phyloP scores from a whole-genome alignment of 441 rosid species.

The Gossypium laxum region DNA sequence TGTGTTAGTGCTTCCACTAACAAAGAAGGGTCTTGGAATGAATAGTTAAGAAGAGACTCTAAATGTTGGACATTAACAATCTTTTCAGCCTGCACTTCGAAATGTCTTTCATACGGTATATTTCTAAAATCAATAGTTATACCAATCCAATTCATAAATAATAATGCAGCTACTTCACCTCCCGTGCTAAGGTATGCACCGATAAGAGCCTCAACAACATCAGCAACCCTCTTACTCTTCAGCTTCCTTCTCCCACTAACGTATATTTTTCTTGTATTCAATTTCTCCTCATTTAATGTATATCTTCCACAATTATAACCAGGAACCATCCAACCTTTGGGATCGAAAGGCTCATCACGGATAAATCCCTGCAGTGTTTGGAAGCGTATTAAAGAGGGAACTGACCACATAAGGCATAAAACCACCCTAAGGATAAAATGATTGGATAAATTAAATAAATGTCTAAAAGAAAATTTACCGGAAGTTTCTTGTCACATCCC shows the following conservation, averaged over 20 bases:
- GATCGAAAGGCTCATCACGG: constrained; percentile 60
- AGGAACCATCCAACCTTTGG: constrained; percentile 61
- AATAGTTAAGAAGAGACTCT: constrained; percentile 49
- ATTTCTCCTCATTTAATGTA: constrained; percentile 27
- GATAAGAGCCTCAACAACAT: constrained; percentile 73
- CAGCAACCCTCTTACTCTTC: constrained; percentile 61
- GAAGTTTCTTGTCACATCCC: constrained; percentile 62
- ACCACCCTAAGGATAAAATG: not conserved
- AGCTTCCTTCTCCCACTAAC: constrained; percentile 33
- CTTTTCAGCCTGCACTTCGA: constrained; percentile 28
- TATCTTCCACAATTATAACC: constrained; percentile 35
- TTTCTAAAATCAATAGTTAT: constrained; percentile 39
- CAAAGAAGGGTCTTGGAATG: constrained; percentile 53
- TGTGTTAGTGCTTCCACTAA: constrained; percentile 87
- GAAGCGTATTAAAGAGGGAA: not conserved
- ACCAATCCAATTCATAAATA: constrained; percentile 70
- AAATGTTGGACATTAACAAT: constrained; percentile 34
- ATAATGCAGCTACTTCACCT: constrained; percentile 56
- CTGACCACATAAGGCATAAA: not conserved
- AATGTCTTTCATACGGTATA: constrained; percentile 26
- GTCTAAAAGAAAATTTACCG: constrained; percentile 32
- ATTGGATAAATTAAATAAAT: not conserved
- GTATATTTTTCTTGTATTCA: constrained; percentile 37
- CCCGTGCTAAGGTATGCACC: constrained; percentile 71
- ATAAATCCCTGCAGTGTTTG: constrained; percentile 59